These are phyloP conservation scores for Phytophthora pini DNA, from an alignment of 352 stramenopile genomes.

Conservation along the genomic window DNA sequence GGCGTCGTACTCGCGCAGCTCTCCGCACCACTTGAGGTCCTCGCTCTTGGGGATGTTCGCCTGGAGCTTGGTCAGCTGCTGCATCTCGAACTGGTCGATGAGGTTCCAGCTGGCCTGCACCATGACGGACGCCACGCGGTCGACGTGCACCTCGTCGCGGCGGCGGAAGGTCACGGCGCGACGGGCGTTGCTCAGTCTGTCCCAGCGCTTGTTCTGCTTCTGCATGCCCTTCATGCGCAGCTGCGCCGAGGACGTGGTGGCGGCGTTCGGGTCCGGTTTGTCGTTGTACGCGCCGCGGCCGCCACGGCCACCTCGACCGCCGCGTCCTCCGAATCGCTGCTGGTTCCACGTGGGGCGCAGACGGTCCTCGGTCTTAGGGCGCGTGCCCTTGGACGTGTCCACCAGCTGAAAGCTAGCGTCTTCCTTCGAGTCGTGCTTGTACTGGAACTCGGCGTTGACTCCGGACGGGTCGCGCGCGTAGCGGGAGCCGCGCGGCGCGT, in stretches of 20 bases:
- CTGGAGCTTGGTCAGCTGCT: slow-evolving; percentile 95
- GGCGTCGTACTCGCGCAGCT: slow-evolving; percentile 95
- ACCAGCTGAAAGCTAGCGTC: slow-evolving; percentile 94
- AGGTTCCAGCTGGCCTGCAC: slow-evolving; percentile 93
- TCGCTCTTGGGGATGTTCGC: slow-evolving; percentile 86
- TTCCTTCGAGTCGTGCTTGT: slow-evolving; percentile 93
- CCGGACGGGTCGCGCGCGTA: slow-evolving; percentile 80
- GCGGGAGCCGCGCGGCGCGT: slow-evolving; percentile 57
- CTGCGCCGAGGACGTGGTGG: slow-evolving; percentile 59
- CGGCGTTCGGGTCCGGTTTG: slow-evolving; percentile 51
- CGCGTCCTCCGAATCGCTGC: slow-evolving; percentile 77
- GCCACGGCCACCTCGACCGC: slow-evolving; percentile 48
- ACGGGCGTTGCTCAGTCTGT: slow-evolving; percentile 79
- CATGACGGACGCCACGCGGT: slow-evolving; percentile 90
- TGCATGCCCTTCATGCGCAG: slow-evolving; percentile 85
- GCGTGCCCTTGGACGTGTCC: slow-evolving; percentile 92
- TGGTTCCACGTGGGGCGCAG: slow-evolving; percentile 87
- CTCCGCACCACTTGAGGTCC: slow-evolving; percentile 95
- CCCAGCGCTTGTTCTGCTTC: slow-evolving; percentile 89
- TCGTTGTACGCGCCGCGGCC: slow-evolving; percentile 39
- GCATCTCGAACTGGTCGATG: slow-evolving; percentile 97
- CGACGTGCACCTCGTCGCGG: slow-evolving; percentile 75
- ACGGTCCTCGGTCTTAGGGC: slow-evolving; percentile 78
- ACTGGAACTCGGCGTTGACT: slow-evolving; percentile 94
- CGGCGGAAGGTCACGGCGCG: slow-evolving; percentile 70